These are phyloP conservation scores for Chiua virens DNA, from an alignment of 768 basidiomycete genomes.

Conservation along the genomic window DNA sequence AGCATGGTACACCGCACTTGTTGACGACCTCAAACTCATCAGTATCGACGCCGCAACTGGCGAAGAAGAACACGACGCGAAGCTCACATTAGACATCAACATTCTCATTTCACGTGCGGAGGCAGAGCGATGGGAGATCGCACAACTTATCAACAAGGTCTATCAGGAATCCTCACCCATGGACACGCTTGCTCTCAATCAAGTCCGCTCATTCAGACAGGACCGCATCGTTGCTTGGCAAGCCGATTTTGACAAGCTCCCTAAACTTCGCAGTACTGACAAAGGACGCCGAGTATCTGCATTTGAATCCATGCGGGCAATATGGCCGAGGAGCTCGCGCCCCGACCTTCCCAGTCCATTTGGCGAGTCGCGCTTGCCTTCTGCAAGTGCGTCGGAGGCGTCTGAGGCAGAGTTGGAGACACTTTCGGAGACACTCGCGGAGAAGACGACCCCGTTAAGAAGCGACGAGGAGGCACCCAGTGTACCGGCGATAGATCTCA, in stretches of 20 bases:
- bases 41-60: slow-evolving; percentile 78
- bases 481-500: slow-evolving; percentile 8
- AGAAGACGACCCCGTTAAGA: slow-evolving; percentile 15
- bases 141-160: slow-evolving; percentile 68
- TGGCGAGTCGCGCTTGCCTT: slow-evolving; percentile 55
- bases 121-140: slow-evolving; percentile 70
- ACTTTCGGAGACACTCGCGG: slow-evolving; percentile 21
- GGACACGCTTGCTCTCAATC: slow-evolving; percentile 86
- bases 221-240: slow-evolving; percentile 98
- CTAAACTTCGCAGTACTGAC: slow-evolving; percentile 63
- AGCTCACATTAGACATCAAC: slow-evolving; percentile 62
- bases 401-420: slow-evolving; percentile 59
- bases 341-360: slow-evolving; percentile 54
- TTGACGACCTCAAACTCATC: slow-evolving; percentile 75
- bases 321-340: slow-evolving; percentile 70
- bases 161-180: slow-evolving; percentile 80
- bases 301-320: slow-evolving; percentile 67
- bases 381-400: slow-evolving; percentile 66
- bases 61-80: slow-evolving; percentile 68
- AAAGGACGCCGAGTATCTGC: slow-evolving; percentile 58
- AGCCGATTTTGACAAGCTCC: slow-evolving; percentile 83
- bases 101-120: slow-evolving; percentile 71
- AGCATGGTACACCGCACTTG: slow-evolving; percentile 71
- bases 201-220: slow-evolving; percentile 82
- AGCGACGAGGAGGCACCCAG: slow-evolving; percentile 18